Base-by-base conservation (phyloP, 1,284 basidiomycete genomes). In the Uromyces viciae-fabae region DNA sequence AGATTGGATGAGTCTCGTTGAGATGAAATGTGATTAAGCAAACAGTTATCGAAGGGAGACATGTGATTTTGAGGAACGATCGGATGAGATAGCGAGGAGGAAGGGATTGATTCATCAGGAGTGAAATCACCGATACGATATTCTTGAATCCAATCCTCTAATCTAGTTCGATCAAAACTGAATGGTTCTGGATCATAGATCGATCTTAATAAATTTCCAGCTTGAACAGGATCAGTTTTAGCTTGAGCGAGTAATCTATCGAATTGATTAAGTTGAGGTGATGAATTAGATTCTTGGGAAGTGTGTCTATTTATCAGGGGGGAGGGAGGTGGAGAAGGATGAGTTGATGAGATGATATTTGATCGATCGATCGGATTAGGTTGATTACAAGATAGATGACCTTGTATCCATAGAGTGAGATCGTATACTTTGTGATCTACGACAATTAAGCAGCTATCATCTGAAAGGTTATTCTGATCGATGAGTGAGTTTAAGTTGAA, bases 41-140 rank as follows among this genome's bases (percentile, higher is more conserved):
- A n/a, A n/a, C n/a, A n/a, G n/a, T n/a, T n/a, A n/a, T n/a, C n/a
- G n/a, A n/a, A n/a, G n/a, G n/a, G n/a, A n/a, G n/a, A n/a, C n/a
- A n/a, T n/a, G n/a, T n/a, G n/a, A n/a, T n/a, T n/a, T n/a, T n/a
- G n/a, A n/a, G n/a, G n/a, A n/a, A n/a, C n/a, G n/a, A n/a, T n/a
- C n/a, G n/a, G n/a, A n/a, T n/a, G n/a, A n/a, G n/a, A n/a, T n/a
- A n/a, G n/a, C n/a, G n/a, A n/a, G n/a, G n/a, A n/a, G n/a, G n/a
- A n/a, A n/a, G n/a, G n/a, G n/a, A n/a, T n/a, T n/a, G n/a, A n/a
- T n/a, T n/a, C n/a, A n/a, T n/a, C n/a, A n/a, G n/a, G n/a, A n/a
- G n/a, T n/a, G 36, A 68, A 78, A 46, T 78, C 75, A n/a, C 75
- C 75, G 52, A 78, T 78, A 17, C 75, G 58, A 62, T 52, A 78